Conservation (phyloP, 192 early-diverging fungal genomes). For the Helicostylum pulchrum region DNA sequence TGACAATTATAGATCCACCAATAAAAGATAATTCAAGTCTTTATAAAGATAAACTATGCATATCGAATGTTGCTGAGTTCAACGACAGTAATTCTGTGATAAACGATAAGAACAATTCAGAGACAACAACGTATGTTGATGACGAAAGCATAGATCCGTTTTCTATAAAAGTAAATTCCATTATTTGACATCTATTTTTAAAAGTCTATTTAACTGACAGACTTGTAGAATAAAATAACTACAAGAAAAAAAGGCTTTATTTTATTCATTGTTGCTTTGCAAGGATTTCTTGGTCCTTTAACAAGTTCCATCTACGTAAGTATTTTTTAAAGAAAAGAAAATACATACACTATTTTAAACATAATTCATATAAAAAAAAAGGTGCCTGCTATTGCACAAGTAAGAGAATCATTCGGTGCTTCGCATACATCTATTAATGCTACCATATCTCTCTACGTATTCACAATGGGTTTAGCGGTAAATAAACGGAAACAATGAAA, state of each 20-base stretch:
- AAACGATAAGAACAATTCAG: too few species aligned
- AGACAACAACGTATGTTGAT: too few species aligned
- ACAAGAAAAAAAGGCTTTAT: slow-evolving; percentile 22
- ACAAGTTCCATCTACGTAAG: slow-evolving; percentile 35
- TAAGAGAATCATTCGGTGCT: slow-evolving; percentile 17
- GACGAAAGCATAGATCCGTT: too few species aligned
- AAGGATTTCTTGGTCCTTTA: slow-evolving; percentile 36
- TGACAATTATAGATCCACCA: too few species aligned
- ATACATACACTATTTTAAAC: neutral
- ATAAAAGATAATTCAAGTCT: too few species aligned
- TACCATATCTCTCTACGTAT: slow-evolving; percentile 32
- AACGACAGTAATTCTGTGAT: too few species aligned
- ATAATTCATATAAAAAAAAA: neutral
- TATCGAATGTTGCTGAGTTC: too few species aligned
- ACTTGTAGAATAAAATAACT: neutral
- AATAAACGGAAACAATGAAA: neutral
- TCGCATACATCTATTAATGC: slow-evolving; percentile 27
- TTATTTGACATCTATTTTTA: too few species aligned
- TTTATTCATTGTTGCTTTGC: slow-evolving; percentile 29
- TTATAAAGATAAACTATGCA: too few species aligned
- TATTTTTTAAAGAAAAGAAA: neutral
- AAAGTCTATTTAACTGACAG: too few species aligned
- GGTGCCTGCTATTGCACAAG: slow-evolving; percentile 32
- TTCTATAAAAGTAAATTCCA: too few species aligned
- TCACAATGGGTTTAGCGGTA: slow-evolving; percentile 30